phyloP scores from a whole-genome alignment of 768 basidiomycete genomes.

The Amanita brunnescens region DNA sequence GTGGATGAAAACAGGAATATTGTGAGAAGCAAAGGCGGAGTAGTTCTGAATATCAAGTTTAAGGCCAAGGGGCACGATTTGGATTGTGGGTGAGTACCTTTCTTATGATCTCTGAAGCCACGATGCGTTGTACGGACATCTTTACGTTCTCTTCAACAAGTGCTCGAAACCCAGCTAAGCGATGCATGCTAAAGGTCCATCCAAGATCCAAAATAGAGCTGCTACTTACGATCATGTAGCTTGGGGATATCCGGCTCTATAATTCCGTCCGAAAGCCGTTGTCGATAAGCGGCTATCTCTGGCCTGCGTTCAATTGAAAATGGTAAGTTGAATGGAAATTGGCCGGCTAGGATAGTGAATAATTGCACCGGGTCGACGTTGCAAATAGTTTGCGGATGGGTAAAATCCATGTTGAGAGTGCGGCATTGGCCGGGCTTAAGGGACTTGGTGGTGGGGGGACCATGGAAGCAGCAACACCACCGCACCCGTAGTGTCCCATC shows the following conservation, averaged over 20 bases:
- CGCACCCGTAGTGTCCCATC: constrained; percentile 20
- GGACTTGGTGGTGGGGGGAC: constrained; percentile 7
- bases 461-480: constrained; percentile 15
- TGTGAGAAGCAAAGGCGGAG: neutral
- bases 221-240: constrained; percentile 14
- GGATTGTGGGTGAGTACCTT: neutral
- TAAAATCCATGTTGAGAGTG: constrained; percentile 17
- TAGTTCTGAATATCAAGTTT: neutral
- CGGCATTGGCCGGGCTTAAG: constrained; percentile 5
- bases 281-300: constrained; percentile 14
- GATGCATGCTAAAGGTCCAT: neutral
- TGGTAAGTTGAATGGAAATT: neutral
- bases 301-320: constrained; percentile 7
- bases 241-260: constrained; percentile 10
- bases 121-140: constrained; percentile 11
- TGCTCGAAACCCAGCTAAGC: constrained; percentile 15
- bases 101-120: neutral
- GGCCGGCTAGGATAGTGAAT: neutral
- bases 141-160: constrained; percentile 17
- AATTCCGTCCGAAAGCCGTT: constrained; percentile 3
- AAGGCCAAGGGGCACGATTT: neutral
- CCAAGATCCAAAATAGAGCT: neutral
- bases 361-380: constrained; percentile 14
- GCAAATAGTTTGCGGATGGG: constrained; percentile 17
- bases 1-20: constrained; percentile 13